Base-by-base conservation (phyloP, 257 asterid genomes). In the Solanum virginianum region DNA sequence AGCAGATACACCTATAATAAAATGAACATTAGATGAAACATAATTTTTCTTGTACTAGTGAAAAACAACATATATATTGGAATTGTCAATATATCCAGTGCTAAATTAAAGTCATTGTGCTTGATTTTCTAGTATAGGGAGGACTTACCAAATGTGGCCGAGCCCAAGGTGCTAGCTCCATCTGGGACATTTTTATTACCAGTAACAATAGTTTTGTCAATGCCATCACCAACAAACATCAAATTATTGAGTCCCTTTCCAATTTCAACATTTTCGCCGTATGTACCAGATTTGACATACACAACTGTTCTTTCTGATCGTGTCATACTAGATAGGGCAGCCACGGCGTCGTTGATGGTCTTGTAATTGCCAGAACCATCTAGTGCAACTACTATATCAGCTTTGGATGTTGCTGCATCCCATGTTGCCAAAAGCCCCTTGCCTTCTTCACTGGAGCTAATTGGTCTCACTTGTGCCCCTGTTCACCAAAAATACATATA, bases 151-250 rank as follows among this genome's bases (percentile, higher is more conserved):
- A 93, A 94, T 81, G 96, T 93, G 57, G 95, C 96, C 0, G 95
- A 92, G 71, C 81, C 77, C 1, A 87, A 81, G 49, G 97, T 93
- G 87, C 22, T 80, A 12, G 92, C 72, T 12, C 96, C 95, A 81
- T 92, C 96, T 12, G 22, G 86, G 26, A 88, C 90, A 82, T 86
- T 91, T 14, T 26, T 84, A 82, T 57, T 62, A n/a, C 91, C 93
- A 15, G 96, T 89, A 43, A 95, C 89, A 1, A 95, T 62, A 9
- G 97, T 95, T 83, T 86, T 88, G 77, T 90, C 98, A 11, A 90
- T 92, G 81, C 98, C 98, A 39, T 93, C 97, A n/a, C 98, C 98
- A 4, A 92, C 91, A 29, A 95, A 87, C 97, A 93, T 92, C 11
- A 95, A 72, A 59, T 95, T 90, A 66, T 84, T 82, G 56, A 92